phyloP scores from a whole-genome alignment of 164 flowering plant genomes.

The Umbilicus rupestris region DNA sequence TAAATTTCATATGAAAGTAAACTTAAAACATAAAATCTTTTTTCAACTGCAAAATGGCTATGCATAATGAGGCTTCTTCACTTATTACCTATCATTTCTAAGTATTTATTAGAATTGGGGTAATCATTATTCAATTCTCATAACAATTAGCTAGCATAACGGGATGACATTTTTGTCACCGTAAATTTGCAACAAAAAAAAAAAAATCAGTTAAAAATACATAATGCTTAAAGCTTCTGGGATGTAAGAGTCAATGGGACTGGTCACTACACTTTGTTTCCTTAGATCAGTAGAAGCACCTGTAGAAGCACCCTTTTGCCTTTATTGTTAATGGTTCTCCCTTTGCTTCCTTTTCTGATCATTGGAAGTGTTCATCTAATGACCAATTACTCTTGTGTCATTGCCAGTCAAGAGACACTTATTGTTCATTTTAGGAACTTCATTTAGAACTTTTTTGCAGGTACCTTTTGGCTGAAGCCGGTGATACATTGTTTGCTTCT shows the following conservation, averaged over 20 bases:
- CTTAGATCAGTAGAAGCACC: neutral
- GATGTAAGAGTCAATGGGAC: too few relatives aligned
- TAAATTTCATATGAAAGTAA: too few relatives aligned
- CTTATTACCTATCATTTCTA: neutral
- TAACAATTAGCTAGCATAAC: neutral
- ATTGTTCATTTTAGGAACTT: neutral
- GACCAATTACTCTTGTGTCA: neutral
- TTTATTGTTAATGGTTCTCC: neutral
- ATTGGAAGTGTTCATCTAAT: neutral
- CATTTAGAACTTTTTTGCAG: slow-evolving; percentile 21
- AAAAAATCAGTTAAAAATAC: too few relatives aligned
- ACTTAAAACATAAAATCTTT: too few relatives aligned
- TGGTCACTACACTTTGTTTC: neutral
- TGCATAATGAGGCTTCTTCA: neutral
- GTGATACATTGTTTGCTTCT: slow-evolving; percentile 96
- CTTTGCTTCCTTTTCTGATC: neutral
- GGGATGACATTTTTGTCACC: neutral
- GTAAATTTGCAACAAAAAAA: too few relatives aligned
- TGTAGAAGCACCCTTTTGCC: neutral
- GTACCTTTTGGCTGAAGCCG: slow-evolving; percentile 92
- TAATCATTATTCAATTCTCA: neutral
- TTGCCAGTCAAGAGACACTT: neutral
- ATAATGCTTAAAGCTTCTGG: too few relatives aligned
- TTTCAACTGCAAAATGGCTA: too few relatives aligned
- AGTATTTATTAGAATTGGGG: neutral